Evolutionary conservation across 371 early-diverging fungal species (phyloP), one percentile per base, ranked within the genome.

Genomic region (Amoeboaphelidium protococcarum): DNA sequence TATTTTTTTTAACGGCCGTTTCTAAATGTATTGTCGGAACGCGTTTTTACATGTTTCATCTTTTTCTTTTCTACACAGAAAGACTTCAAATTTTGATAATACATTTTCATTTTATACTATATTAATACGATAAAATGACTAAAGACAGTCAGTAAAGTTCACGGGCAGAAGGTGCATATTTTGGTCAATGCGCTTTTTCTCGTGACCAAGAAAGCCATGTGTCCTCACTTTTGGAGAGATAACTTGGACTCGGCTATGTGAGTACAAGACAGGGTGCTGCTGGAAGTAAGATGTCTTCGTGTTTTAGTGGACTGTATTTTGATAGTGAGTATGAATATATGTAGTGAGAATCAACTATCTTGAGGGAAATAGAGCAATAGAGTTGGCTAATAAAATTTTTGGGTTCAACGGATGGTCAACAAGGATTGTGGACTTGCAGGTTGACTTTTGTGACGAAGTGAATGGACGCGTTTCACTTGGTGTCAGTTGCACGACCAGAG

Each of bases 331-430:
- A 19, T 60, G 59, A 6, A 54, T 47, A 40, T 48, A 52, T 41
- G 41, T 50, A 50, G 66, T 61, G 3, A 66, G 67, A 26, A 56
- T 87, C 43, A 67, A 71, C 1, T 99, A 99, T 53, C 60, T 96
- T 40, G 94, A 94, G 58, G 98, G 95, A 2, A 76, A 80, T 72
- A 72, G 73, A 23, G 76, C 74, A 20, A 82, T 95, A 46, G 70
- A 74, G 46, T 52, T 98, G 24, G 96, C 98, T 40, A 98, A 99
- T 60, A 77, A 84, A 44, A 67, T 97, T 19, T 98, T 97, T 70
- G 98, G 97, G 0, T 95, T 88, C 58, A 72, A 95, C 57, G 98
- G 98, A 1, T 99, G 99, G 99, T 73, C 78, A 21, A 73, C 80
- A 23, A 63, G 71, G 23, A 74, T 98, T 50, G 62, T 74, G 46